Conservation (phyloP, 2,329 filamentous ascomycete species). For the Colletotrichum horii region DNA sequence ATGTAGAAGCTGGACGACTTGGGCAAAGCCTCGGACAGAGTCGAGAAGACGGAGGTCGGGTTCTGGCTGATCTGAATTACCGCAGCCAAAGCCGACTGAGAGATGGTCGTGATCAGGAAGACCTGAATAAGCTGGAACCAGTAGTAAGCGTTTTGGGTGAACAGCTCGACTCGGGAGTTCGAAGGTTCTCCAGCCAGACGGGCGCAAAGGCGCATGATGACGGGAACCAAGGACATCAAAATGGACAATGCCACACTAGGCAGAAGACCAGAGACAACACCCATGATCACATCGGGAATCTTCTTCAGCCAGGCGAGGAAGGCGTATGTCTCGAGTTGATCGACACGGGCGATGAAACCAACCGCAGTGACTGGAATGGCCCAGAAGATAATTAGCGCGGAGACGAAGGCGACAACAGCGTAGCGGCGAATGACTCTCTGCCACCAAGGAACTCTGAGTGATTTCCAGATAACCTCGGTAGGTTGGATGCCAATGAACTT, state of each 20-base stretch:
- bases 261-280: constrained; percentile 83
- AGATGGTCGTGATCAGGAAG: constrained; percentile 84
- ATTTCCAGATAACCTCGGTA: constrained; percentile 85
- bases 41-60: constrained; percentile 63
- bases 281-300: constrained; percentile 74
- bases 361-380: constrained; percentile 77
- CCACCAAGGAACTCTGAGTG: constrained; percentile 86
- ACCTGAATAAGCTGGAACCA: constrained; percentile 90
- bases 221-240: constrained; percentile 85
- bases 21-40: constrained; percentile 79
- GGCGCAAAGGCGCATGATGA: constrained; percentile 79
- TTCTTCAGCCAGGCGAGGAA: constrained; percentile 76
- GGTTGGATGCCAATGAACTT: constrained; percentile 85
- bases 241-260: constrained; percentile 80
- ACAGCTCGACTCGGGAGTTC: constrained; percentile 79
- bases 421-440: constrained; percentile 77
- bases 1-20: constrained; percentile 93
- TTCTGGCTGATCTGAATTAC: constrained; percentile 66
- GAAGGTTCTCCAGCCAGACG: constrained; percentile 83
- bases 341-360: constrained; percentile 85
- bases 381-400: constrained; percentile 87
- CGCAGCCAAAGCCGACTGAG: constrained; percentile 79
- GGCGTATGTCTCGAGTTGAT: constrained; percentile 66
- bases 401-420: constrained; percentile 73
- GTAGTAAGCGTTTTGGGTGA: constrained; percentile 91